These are phyloP conservation scores for Diplodia corticola DNA, from an alignment of 2,329 filamentous ascomycete species.

Conservation along the genomic window DNA sequence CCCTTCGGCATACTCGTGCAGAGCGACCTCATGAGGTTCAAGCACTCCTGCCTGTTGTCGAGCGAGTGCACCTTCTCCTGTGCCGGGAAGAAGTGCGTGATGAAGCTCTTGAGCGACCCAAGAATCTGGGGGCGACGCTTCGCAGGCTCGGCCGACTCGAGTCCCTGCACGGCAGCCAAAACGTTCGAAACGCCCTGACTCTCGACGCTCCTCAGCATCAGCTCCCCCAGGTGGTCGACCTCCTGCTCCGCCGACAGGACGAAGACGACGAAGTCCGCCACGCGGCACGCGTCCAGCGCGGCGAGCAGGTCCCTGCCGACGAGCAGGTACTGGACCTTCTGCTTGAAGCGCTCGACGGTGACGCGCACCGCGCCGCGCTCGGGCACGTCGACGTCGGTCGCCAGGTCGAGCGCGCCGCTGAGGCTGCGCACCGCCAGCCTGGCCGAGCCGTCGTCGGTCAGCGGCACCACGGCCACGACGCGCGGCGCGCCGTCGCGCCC, in stretches of 20 bases:
- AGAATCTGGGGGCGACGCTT: conserved; percentile 78
- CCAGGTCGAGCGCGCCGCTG: conserved; percentile 76
- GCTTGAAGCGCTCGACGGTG: conserved; percentile 87
- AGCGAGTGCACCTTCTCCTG: conserved; percentile 89
- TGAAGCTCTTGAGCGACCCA: conserved; percentile 84
- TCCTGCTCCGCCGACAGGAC: conserved; percentile 80
- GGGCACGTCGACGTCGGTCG: conserved; percentile 60
- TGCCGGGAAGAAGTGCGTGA: conserved; percentile 90
- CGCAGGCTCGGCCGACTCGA: conserved; percentile 74
- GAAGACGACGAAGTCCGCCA: conserved; percentile 89
- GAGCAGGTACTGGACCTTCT: conserved; percentile 84
- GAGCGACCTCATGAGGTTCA: conserved; percentile 85
- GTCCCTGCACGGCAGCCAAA: conserved; percentile 77
- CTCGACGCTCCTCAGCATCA: conserved; percentile 83
- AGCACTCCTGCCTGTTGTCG: conserved; percentile 84
- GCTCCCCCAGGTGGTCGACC: conserved; percentile 80
- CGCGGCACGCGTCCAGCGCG: conserved; percentile 80
- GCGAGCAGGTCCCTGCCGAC: conserved; percentile 71
- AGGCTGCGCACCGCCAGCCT: conserved; percentile 67
- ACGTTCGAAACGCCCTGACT: conserved; percentile 92
- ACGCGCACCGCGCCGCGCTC: conserved; percentile 63
- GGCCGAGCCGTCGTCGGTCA: conserved; percentile 72
- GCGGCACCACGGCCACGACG: conserved; percentile 82
- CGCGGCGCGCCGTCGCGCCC: conserved; percentile 84
- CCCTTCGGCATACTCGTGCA: conserved; percentile 93